Evolutionary conservation across 2,329 filamentous ascomycete species (phyloP), one percentile per base, ranked within the genome.

Genomic region (Botrytis medusae): DNA sequence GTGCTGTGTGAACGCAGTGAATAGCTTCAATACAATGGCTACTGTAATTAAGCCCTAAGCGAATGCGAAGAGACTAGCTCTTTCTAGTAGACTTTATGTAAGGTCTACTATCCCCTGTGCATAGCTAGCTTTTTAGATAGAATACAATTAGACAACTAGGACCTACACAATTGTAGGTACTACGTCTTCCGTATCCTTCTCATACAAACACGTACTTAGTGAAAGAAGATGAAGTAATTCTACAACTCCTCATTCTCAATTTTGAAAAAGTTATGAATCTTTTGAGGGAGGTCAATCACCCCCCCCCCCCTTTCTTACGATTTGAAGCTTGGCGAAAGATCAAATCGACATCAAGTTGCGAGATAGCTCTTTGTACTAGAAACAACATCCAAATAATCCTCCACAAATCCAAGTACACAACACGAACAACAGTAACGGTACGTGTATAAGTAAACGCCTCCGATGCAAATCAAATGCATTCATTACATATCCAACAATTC

Each of bases 211-310:
- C n/a, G n/a, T n/a, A n/a, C n/a, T 6, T 18, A 0, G 51, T 0
- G 4, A 29, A 18, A 18, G n/a, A 29, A 57, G 0, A 29, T 29
- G 51, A 4, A 29, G 1, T 1, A 18, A 57, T 32, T 18, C 6
- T 14, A 29, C 51, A 18, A 57, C 0, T 57, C n/a, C n/a, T 29
- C 1, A 4, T 2, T 9, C 42, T 18, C 51, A 57, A 29, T 16
- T 54, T 2, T 54, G n/a, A n/a, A 0, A 0, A 2, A n/a, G 0
- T n/a, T n/a, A 2, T 2, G 7, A 2, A n/a, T 54, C 25, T 54
- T 0, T 54, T 14, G 0, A 16, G 3, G 25, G 25, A 6, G 10
- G 12, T n/a, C 6, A 16, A 12, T n/a, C 25, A n/a, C 1, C 0
- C 12, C 2, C n/a, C n/a, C n/a, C n/a, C n/a, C n/a, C n/a, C n/a